phyloP scores from a whole-genome alignment of 768 basidiomycete genomes.

The Leccinellum rugosiceps region DNA sequence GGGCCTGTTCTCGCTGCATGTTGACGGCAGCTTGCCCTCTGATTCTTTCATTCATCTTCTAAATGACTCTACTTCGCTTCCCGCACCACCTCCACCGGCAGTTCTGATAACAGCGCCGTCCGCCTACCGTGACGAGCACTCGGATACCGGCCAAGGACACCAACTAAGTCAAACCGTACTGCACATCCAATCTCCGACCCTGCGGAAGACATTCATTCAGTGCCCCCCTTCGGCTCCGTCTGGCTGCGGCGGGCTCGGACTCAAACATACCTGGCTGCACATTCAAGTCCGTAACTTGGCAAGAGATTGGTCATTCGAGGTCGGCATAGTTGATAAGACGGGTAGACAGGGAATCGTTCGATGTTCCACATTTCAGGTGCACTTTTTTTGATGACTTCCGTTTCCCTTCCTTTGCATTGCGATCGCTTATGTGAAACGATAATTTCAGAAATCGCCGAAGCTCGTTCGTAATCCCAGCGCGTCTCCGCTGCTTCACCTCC shows the following conservation, averaged over 20 bases:
- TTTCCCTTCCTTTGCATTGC: neutral
- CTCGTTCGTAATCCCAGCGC: constrained; percentile 39
- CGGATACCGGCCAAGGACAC: constrained; percentile 33
- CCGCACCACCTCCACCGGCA: constrained; percentile 45
- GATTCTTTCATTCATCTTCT: constrained; percentile 68
- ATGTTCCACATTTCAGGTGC: constrained; percentile 80
- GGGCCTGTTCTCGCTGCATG: constrained; percentile 46
- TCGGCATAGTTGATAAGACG: constrained; percentile 64
- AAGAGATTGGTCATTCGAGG: constrained; percentile 71
- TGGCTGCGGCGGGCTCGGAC: constrained; percentile 40
- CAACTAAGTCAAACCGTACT: constrained; percentile 63
- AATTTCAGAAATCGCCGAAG: constrained; percentile 49
- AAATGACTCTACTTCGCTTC: constrained; percentile 51
- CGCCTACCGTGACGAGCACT: constrained; percentile 27
- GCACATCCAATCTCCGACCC: constrained; percentile 75
- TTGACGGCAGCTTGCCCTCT: constrained; percentile 48
- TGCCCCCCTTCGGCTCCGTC: constrained; percentile 43
- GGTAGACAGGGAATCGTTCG: constrained; percentile 60
- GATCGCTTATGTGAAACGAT: constrained; percentile 8
- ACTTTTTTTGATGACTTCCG: neutral
- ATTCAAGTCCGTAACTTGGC: constrained; percentile 68
- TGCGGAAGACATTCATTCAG: constrained; percentile 64
- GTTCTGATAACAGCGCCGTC: constrained; percentile 42
- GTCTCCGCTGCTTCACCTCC: constrained; percentile 67
- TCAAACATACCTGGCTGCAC: constrained; percentile 74